Percentiles rank a stretch among this genome's conserved stretches.
Evolutionary conservation across 2,329 filamentous ascomycete genomes (phyloP).

Genomic region (Dactylellina cionopaga): DNA sequence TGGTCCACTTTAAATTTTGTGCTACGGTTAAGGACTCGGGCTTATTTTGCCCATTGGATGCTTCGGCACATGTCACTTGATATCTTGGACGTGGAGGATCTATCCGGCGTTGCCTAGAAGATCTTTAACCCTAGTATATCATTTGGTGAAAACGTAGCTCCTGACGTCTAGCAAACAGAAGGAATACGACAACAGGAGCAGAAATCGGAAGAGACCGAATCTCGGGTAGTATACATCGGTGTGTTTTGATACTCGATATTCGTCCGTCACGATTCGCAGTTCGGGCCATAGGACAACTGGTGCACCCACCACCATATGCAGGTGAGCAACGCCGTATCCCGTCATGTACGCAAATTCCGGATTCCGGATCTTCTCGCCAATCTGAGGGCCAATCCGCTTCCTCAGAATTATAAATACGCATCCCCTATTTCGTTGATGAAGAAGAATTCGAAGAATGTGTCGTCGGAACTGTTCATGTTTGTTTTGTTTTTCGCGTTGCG

Average conservation of each 20-base stretch:
- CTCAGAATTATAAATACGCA: background rate
- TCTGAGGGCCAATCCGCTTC: background rate
- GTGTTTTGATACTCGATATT: background rate
- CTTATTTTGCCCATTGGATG: conserved; percentile 1
- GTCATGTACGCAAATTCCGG: conserved; percentile 6
- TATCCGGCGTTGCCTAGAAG: conserved; percentile 17
- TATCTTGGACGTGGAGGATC: conserved; percentile 36
- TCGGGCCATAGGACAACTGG: background rate
- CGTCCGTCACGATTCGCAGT: background rate
- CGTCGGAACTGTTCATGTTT: background rate
- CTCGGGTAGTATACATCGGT: background rate
- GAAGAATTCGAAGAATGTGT: no score
- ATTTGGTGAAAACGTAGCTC: background rate
- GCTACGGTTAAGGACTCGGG: conserved; percentile 1
- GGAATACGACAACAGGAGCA: background rate
- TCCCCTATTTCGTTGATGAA: no score
- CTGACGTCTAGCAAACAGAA: background rate
- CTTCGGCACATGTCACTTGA: conserved; percentile 6
- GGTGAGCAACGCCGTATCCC: no score
- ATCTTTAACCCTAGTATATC: background rate
- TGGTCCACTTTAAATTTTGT: conserved; percentile 39
- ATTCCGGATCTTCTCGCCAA: conserved; percentile 19
- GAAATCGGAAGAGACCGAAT: background rate
- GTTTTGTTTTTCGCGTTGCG: conserved; percentile 47
- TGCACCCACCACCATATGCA: background rate